These are phyloP conservation scores for Talaromyces piceae DNA, from an alignment of 2,329 filamentous ascomycete species.

Conservation along the genomic window DNA sequence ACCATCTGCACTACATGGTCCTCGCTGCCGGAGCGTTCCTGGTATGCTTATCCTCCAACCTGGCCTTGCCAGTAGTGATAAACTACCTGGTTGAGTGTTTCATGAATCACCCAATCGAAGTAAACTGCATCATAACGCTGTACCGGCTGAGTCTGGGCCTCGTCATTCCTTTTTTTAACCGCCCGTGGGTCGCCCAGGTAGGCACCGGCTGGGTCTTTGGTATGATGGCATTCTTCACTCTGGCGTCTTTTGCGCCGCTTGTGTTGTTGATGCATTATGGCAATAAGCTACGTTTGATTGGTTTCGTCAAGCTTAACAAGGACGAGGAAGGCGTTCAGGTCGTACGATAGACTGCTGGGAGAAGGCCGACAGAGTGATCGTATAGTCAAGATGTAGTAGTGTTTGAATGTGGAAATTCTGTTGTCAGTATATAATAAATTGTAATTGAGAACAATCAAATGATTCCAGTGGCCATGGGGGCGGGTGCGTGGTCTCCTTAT, in stretches of 20 bases:
- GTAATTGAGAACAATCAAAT: not conserved
- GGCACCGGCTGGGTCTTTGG: constrained; percentile 10
- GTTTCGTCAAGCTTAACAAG: constrained; percentile 5
- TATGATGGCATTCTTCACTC: constrained; percentile 6
- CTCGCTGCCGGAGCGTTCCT: constrained; percentile 7
- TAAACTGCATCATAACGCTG: constrained; percentile 5
- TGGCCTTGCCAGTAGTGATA: not conserved
- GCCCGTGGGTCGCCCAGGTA: constrained; percentile 4
- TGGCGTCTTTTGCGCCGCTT: constrained; percentile 6
- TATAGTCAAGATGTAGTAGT: too few species aligned
- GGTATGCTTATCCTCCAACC: not conserved
- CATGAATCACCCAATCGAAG: constrained; percentile 8
- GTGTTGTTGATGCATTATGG: constrained; percentile 6
- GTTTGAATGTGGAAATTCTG: too few species aligned
- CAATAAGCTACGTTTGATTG: constrained; percentile 2
- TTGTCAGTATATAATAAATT: too few species aligned
- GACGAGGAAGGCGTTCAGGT: constrained; percentile 10
- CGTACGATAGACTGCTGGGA: not conserved
- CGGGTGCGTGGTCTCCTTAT: constrained; percentile 5
- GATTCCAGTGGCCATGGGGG: too few species aligned
- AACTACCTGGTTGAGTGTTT: constrained; percentile 12
- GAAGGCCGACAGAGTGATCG: too few species aligned
- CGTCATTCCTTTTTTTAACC: constrained; percentile 8
- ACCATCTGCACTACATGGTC: constrained; percentile 11
- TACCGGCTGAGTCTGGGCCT: constrained; percentile 8